These are phyloP conservation scores for Cryptococcus floricola DNA, from an alignment of 1,284 basidiomycete species.

Conservation along the genomic window DNA sequence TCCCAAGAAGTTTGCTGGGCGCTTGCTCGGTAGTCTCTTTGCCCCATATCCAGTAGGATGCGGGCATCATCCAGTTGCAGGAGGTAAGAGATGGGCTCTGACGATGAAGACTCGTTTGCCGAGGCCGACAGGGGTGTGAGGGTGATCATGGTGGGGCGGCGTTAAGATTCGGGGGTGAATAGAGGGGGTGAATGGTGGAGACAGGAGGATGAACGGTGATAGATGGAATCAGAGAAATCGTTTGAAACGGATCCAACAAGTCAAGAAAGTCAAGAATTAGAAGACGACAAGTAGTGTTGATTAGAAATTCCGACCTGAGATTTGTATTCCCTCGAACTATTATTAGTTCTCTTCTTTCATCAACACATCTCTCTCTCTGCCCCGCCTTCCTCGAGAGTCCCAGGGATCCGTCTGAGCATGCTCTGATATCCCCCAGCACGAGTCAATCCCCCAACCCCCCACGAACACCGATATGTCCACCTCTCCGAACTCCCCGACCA, in stretches of 20 bases:
- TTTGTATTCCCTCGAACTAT: background rate
- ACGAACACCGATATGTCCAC: background rate
- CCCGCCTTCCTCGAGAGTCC: background rate
- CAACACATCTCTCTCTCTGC: background rate
- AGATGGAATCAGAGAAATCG: background rate
- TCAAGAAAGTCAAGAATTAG: background rate
- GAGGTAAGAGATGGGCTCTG: constrained; percentile 61
- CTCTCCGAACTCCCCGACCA: constrained; percentile 18
- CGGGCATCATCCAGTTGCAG: constrained; percentile 91
- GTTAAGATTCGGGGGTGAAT: background rate
- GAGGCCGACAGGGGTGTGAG: constrained; percentile 85
- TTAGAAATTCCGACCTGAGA: background rate
- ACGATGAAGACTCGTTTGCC: constrained; percentile 60
- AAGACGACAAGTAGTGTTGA: background rate
- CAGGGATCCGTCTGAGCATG: background rate
- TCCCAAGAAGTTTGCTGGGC: constrained; percentile 33
- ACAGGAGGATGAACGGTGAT: background rate
- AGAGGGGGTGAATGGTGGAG: background rate
- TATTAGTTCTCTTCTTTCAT: background rate
- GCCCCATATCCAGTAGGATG: constrained; percentile 89
- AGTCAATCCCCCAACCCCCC: background rate
- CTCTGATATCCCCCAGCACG: background rate
- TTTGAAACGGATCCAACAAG: background rate
- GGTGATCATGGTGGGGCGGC: constrained; percentile 65
- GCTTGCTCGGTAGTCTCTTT: constrained; percentile 43